Evolutionary conservation across 2,329 filamentous ascomycete genomes (phyloP).

Genomic region (Zalaria sp.): DNA sequence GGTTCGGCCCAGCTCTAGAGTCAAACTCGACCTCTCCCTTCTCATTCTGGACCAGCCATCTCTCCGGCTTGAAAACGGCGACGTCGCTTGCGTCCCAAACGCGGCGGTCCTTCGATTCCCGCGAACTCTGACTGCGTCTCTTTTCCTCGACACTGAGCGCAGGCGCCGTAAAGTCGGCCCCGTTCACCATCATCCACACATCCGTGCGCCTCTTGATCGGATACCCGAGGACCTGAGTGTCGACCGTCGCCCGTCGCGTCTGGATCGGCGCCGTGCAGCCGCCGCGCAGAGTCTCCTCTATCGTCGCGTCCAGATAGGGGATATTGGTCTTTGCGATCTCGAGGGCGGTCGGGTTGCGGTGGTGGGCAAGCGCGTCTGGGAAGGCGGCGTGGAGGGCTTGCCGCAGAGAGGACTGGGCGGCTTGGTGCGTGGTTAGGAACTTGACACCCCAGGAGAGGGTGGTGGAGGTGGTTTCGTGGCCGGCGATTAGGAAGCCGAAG

Average conservation of each 20-base stretch:
- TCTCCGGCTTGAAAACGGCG: conserved; percentile 21
- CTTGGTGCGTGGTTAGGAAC: conserved; percentile 19
- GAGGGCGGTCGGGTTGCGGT: conserved; percentile 13
- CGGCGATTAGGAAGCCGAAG: conserved; percentile 24
- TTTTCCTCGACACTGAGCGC: conserved; percentile 15
- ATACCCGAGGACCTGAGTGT: conserved; percentile 27
- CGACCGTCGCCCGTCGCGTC: conserved; percentile 18
- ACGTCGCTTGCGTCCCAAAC: conserved; percentile 16
- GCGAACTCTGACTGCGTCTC: conserved; percentile 16
- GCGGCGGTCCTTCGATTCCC: conserved; percentile 13
- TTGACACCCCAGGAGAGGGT: conserved; percentile 28
- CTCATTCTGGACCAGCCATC: conserved; percentile 22
- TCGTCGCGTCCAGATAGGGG: conserved; percentile 28
- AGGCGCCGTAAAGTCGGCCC: conserved; percentile 8
- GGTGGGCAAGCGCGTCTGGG: conserved; percentile 6
- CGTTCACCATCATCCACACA: conserved; percentile 15
- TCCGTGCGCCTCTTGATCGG: conserved; percentile 25
- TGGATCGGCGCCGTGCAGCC: conserved; percentile 12
- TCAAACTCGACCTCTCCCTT: conserved; percentile 19
- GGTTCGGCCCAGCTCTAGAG: conserved; percentile 17
- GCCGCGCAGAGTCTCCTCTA: conserved; percentile 27
- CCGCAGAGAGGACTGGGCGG: conserved; percentile 22
- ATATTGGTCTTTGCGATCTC: conserved; percentile 18
- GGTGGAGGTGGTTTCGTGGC: conserved; percentile 31
- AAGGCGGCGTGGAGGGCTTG: conserved; percentile 15